Conservation (phyloP, 2,329 filamentous ascomycete species). For the Zymoseptoria ardabiliae region DNA sequence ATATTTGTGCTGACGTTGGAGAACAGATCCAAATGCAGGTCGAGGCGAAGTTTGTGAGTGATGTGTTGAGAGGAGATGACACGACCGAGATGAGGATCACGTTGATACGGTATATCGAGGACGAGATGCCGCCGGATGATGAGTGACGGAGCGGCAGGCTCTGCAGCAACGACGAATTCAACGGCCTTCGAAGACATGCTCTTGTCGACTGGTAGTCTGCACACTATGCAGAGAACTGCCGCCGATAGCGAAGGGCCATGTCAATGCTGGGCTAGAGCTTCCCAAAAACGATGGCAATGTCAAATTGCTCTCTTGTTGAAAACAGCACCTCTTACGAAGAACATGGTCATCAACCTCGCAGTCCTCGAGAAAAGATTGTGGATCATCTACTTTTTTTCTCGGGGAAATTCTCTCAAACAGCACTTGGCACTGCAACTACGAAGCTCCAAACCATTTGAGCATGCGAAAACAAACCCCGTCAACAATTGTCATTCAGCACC, state of each 20-base stretch:
- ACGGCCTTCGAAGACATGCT: neutral
- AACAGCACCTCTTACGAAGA: no score
- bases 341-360: no score
- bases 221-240: no score
- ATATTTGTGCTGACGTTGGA: constrained; percentile 6
- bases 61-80: constrained; percentile 86
- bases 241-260: neutral
- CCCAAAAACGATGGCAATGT: no score
- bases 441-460: neutral
- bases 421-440: no score
- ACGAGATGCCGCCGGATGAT: constrained; percentile 93
- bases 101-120: constrained; percentile 88
- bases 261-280: no score
- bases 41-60: constrained; percentile 91
- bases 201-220: neutral
- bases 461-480: neutral
- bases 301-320: no score
- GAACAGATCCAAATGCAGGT: constrained; percentile 89
- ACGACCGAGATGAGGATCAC: constrained; percentile 95
- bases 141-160: constrained; percentile 40
- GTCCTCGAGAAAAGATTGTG: no score
- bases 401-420: no score
- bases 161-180: neutral
- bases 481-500: neutral
- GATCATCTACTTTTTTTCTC: no score